These are phyloP conservation scores for Colletotrichum tropicale DNA, from an alignment of 2,329 filamentous ascomycete genomes.

Conservation along the genomic window DNA sequence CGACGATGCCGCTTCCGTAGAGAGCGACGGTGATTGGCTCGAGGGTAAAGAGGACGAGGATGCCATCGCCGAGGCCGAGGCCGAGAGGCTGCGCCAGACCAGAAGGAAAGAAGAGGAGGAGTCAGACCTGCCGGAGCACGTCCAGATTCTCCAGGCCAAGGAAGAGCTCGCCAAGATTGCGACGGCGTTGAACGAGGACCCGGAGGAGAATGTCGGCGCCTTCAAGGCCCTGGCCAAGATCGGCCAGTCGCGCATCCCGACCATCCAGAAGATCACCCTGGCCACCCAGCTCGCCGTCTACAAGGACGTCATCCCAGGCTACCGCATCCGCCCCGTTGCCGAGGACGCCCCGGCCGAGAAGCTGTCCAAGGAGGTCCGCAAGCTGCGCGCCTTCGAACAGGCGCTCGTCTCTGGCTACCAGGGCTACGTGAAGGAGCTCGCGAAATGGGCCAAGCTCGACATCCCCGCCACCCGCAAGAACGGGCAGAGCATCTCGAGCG, in stretches of 20 bases:
- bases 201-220: conserved; percentile 83
- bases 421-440: conserved; percentile 78
- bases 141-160: conserved; percentile 86
- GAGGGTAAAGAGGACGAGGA: conserved; percentile 62
- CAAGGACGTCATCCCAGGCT: conserved; percentile 95
- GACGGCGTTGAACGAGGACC: conserved; percentile 82
- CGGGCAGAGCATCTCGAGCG: conserved; percentile 63
- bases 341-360: conserved; percentile 80
- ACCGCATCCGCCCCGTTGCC: conserved; percentile 83
- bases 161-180: conserved; percentile 90
- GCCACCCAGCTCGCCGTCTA: conserved; percentile 89
- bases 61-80: conserved; percentile 50
- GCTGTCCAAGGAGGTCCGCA: conserved; percentile 89
- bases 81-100: conserved; percentile 43
- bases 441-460: conserved; percentile 66
- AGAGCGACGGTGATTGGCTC: conserved; percentile 68
- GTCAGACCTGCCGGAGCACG: conserved; percentile 72
- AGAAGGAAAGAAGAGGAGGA: conserved; percentile 45
- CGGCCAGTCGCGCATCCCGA: conserved; percentile 69
- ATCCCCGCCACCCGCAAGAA: conserved; percentile 38
- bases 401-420: conserved; percentile 86
- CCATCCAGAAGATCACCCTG: conserved; percentile 84
- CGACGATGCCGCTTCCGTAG: conserved; percentile 63
- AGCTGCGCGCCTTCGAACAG: conserved; percentile 84
- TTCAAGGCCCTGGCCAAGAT: conserved; percentile 81